Evolutionary conservation across 2,329 filamentous ascomycete species (phyloP), one percentile per base, ranked within the genome.

Genomic region (Colletotrichum paranaense): DNA sequence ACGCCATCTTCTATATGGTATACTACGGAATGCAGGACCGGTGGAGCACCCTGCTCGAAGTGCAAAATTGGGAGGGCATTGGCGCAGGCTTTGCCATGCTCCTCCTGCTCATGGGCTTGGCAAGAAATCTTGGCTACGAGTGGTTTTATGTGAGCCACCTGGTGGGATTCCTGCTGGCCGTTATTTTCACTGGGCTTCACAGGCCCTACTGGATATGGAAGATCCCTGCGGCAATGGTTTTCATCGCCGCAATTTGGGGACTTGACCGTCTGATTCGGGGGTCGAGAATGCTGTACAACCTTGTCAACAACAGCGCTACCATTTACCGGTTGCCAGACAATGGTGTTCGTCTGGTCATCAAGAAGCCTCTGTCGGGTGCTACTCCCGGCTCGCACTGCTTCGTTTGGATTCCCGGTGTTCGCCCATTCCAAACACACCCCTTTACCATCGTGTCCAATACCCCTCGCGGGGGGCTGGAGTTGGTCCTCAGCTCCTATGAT

Each of bases 401-500:
- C 68, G 77, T 84, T 4, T 78, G 76, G 74, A 82, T 82, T 64
- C 80, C 80, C 14, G 78, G 78, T 0, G 62, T 83, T 28, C 73
- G 77, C 1, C 76, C 83, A 71, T 83, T 81, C 81, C 80, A 82
- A 58, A 81, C 75, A 24, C 81, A 83, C 59, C 81, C 82, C 11
- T 82, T 83, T 67, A 82, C 80, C 0, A 79, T 82, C 16, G 53
- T 28, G 5, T 24, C 53, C 5, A 28, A 26, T 1, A 28, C 92
- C 89, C 87, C 88, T 0, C 42, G n/a, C 42, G 42, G 19, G 42
- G 42, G 42, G 16, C 77, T 89, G 46, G 89, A 92, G 80, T 88
- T 92, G 62, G 85, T 92, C 28, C 85, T 92, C 64, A 84, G 86
- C 60, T 86, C 89, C 0, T 84, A 89, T 73, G 85, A 89, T 56